Base-by-base conservation (phyloP, 352 stramenopile species). In the Plasmopara viticola region DNA sequence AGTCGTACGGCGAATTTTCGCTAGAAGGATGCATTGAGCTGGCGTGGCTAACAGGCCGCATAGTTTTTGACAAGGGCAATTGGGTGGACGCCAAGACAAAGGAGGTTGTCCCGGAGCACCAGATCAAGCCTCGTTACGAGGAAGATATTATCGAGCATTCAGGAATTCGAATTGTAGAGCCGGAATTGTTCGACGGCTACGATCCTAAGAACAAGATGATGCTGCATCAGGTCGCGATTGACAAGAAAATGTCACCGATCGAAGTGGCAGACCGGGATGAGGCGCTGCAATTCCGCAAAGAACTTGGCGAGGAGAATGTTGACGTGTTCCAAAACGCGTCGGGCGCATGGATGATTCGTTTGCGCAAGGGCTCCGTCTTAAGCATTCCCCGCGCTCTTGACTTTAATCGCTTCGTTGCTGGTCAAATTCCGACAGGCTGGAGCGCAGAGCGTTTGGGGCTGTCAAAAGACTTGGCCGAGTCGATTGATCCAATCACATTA, bases 391-490 rank as follows among this genome's bases (percentile, higher is more conserved):
- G 82, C 46, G 76, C 84, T 13, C 58, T 95, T 10, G 59, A 62
- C 40, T 94, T 95, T 45, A 73, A 94, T 57, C 86, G 84, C 37
- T 93, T 91, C 43, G 78, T 95, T 14, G 86, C 84, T 44, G 86
- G 84, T 12, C 84, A 95, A 65, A 91, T 95, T 40, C 84, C 86
- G 9, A 95, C 86, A 1, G 86, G 86, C 29, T 95, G 86, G 86
- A 91, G 79, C 35, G 79, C 78, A 12, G 75, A 90, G 51, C 82
- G 80, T 34, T 70, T 91, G 18, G 86, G 86, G 48, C 25, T 95
- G 20, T 78, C 86, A 0, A 87, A 89, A 53, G 84, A 95, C 51
- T 53, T 95, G 25, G 86, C 78, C 10, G 75, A 87, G 9, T 74
- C 81, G 5, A 70, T 95, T 0, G 86, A 95, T 42, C 84, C 78